Evolutionary conservation across 179 eudicot species (phyloP).

Genomic region (Spergularia azorica): DNA sequence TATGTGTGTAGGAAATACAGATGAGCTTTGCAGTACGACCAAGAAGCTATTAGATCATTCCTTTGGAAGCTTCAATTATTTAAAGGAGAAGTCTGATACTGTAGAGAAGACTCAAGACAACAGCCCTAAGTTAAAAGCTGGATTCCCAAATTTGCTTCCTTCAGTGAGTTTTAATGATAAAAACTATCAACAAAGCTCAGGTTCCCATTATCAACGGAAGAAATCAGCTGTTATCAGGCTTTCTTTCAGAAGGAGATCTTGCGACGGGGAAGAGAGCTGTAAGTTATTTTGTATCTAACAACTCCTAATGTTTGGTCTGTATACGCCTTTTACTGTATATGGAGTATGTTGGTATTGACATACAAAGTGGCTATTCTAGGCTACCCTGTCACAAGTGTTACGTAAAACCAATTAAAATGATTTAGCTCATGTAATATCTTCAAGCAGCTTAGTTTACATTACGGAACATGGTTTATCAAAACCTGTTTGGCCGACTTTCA

Average conservation of each 20-base stretch:
- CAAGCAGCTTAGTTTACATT: neutral
- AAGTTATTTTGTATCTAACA: constrained; percentile 17
- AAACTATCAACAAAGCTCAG: constrained; percentile 36
- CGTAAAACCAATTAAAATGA: too few relatives aligned
- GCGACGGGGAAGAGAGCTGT: constrained; percentile 55
- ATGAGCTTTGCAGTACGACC: constrained; percentile 26
- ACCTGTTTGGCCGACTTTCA: too few relatives aligned
- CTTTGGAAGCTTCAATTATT: constrained; percentile 49
- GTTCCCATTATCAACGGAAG: constrained; percentile 40
- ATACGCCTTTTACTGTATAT: too few relatives aligned
- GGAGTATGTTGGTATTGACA: too few relatives aligned
- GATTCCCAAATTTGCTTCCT: constrained; percentile 53
- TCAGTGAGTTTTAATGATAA: constrained; percentile 61
- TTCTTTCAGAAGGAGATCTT: constrained; percentile 63
- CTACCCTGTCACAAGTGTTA: too few relatives aligned
- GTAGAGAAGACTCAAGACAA: constrained; percentile 43
- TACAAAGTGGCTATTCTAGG: too few relatives aligned
- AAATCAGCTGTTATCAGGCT: constrained; percentile 64
- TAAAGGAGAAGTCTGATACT: constrained; percentile 41
- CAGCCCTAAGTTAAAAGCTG: constrained; percentile 39
- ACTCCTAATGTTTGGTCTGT: neutral
- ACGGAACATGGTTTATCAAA: too few relatives aligned
- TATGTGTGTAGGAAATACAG: constrained; percentile 40
- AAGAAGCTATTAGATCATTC: constrained; percentile 42
- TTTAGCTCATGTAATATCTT: too few relatives aligned